Evolutionary conservation across 305 asterid genomes (phyloP).

Genomic region (Fraxinus paxiana): DNA sequence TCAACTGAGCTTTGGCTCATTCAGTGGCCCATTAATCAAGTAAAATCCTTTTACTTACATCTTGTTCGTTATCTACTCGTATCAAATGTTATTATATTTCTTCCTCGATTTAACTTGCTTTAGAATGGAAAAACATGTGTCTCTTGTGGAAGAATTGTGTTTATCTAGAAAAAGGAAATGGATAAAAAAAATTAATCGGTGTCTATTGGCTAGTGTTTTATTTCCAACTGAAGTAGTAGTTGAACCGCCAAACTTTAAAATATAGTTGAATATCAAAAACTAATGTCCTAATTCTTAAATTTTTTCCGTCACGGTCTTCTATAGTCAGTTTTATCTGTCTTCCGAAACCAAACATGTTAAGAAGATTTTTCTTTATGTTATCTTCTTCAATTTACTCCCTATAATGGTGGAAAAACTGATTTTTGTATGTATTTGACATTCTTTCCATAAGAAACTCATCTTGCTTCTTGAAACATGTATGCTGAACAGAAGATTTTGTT

Average conservation of each 20-base stretch:
- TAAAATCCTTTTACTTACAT: constrained; percentile 13
- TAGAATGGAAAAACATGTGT: background rate
- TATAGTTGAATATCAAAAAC: background rate
- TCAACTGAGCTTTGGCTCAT: constrained; percentile 79
- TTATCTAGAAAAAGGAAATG: background rate
- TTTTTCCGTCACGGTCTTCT: background rate
- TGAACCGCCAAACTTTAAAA: background rate
- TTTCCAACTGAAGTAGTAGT: constrained; percentile 15
- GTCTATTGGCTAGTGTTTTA: background rate
- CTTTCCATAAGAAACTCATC: background rate
- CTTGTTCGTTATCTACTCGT: background rate
- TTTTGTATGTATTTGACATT: background rate
- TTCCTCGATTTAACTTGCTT: background rate
- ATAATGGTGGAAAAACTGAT: background rate
- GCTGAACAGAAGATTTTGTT: background rate
- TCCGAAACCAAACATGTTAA: background rate
- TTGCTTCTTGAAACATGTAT: background rate
- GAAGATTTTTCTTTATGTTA: background rate
- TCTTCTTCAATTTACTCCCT: background rate
- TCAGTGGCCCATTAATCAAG: constrained; percentile 61
- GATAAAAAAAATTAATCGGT: background rate
- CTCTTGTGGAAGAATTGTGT: background rate
- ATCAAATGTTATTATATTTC: background rate
- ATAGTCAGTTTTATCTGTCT: background rate
- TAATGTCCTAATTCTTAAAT: background rate